Base-by-base conservation (phyloP, 2,329 filamentous ascomycete species). In the Calycina marina region DNA sequence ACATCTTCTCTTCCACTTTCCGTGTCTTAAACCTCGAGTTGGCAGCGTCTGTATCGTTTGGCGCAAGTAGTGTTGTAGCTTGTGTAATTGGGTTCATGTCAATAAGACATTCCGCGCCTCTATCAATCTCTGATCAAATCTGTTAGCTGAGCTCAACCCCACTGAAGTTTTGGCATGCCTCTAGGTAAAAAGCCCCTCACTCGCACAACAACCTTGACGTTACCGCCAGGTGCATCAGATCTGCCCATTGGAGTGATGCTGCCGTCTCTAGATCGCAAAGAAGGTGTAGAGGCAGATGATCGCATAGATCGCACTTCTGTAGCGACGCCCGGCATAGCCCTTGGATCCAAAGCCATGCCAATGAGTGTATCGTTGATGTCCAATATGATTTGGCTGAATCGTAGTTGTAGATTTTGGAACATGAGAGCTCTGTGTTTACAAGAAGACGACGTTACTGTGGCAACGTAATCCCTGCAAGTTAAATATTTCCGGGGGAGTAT, bases 51-150 rank as follows among this genome's bases (percentile, higher is more conserved):
- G 62, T 55, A 43, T 71, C 62, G 31, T 63, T 63, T 1, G 86
- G 85, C 3, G 77, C 71, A 27, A 75, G 65, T 4, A 98, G 69
- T 1, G 72, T 92, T 2, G 90, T 98, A 53, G 72, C 70, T 58
- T 98, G 84, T 2, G 78, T 85, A 18, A 70, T 60, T 14, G 88
- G 85, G 53, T 94, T 77, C 90, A 98, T 98, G 40, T 74, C 68
- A 43, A 98, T 79, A 26, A 98, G 67, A 54, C 90, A 96, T 63
- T 78, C 67, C 39, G 85, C 79, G 34, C 75, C 69, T 50, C 80
- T 74, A 34, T 92, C 72, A 48, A 78, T 69, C 56, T 98, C 90
- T 96, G 51, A 17, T 11, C 6, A 13, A 25, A 20, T 25, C 56
- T 32, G 18, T 40, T 30, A 40, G 31, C n/a, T 31, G 35, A 28